Percentiles rank a stretch among this genome's conserved stretches.
Evolutionary conservation across 2,329 filamentous ascomycete species (phyloP).

Genomic region (Piedraia hortae): DNA sequence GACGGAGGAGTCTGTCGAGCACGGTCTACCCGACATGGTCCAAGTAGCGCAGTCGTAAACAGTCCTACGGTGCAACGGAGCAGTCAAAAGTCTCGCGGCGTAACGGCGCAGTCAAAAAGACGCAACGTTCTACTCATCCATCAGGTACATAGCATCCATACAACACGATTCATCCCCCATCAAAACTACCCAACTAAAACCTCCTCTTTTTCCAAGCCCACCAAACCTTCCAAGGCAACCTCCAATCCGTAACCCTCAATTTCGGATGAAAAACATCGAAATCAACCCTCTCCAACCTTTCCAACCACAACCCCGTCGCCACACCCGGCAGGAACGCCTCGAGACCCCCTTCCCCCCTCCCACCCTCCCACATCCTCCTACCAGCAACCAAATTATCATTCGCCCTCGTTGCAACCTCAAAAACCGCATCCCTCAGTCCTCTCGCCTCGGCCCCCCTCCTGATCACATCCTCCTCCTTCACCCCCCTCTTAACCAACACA

Average conservation of each 20-base stretch:
- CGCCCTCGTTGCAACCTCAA: constrained; percentile 71
- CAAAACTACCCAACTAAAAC: constrained; percentile 18
- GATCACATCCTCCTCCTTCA: constrained; percentile 76
- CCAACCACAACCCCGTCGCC: constrained; percentile 50
- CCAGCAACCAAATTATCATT: constrained; percentile 91
- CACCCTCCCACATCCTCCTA: constrained; percentile 63
- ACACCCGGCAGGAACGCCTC: constrained; percentile 58
- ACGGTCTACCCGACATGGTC: constrained; percentile 14
- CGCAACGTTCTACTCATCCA: no score
- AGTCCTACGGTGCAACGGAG: no score
- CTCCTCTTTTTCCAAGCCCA: constrained; percentile 28
- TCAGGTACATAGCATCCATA: no score
- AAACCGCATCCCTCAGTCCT: constrained; percentile 69
- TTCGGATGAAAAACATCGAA: constrained; percentile 54
- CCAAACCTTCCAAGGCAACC: constrained; percentile 52
- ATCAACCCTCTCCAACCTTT: constrained; percentile 48
- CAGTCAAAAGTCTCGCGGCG: no score
- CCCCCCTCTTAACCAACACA: constrained; percentile 54
- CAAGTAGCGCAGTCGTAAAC: not conserved
- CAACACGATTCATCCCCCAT: no score
- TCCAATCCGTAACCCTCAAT: constrained; percentile 46
- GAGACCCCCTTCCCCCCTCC: constrained; percentile 43
- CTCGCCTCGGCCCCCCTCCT: constrained; percentile 49
- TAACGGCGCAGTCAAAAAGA: no score
- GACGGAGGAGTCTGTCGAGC: constrained; percentile 27